Base-by-base conservation (phyloP, 352 stramenopile species). In the Phytophthora idaei region DNA sequence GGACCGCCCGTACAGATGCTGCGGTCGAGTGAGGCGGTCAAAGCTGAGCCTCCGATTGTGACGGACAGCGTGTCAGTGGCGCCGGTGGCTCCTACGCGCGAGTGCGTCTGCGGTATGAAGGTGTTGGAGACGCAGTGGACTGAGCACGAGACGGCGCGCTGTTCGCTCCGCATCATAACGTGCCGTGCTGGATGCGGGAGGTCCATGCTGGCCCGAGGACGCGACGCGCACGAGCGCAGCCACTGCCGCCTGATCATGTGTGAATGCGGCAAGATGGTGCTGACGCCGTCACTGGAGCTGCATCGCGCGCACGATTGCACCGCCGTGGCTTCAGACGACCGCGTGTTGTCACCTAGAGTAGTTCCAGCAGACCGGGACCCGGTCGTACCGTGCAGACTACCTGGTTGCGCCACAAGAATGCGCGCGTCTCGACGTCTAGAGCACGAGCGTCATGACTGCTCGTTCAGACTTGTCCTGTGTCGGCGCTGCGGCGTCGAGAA, bases 191-290 rank as follows among this genome's bases (percentile, higher is more conserved):
- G 80, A 31, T 91, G 83, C 48, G 79, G 75, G 0, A 57, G 81
- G 27, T 76, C 76, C 32, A 72, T 90, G 44, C 72, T 83, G 45
- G 79, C 79, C 1, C 72, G 83, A 1, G 80, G 76, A 10, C 80
- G 71, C n/a, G 81, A 81, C 28, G 80, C 78, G 5, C 83, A 91
- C 53, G 83, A 91, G n/a, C 65, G 85, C 42, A 91, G 83, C 34
- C 83, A 90, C 41, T 90, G 83, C 39, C 77, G 83, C 29, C 71
- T 91, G 17, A 71, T 75, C 25, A 84, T 91, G 80, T 91, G 83
- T 51, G 49, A 68, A 0, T 91, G 83, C 36, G 80, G 77, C 15
- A 87, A 87, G 58, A 90, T 91, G 78, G 79, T 91, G 37, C 58
- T 88, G 11, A 87, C 77, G 3, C 61, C 73, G 34, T 89, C 80